Evolutionary conservation across 306 rosid genomes (phyloP).

Genomic region (Trifolium fragiferum): DNA sequence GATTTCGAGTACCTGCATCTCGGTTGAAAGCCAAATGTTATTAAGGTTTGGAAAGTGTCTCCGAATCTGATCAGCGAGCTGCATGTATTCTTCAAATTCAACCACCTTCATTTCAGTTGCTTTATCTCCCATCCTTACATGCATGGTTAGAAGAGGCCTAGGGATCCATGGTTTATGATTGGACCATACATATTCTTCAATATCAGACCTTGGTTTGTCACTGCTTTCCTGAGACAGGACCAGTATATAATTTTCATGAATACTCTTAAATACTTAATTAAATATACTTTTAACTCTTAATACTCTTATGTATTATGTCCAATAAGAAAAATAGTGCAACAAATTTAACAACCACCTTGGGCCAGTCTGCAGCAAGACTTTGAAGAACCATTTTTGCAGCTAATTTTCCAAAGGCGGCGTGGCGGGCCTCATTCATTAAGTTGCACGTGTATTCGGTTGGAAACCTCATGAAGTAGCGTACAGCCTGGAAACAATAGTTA

Average conservation of each 20-base stretch:
- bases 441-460: constrained; percentile 80
- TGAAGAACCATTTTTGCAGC: constrained; percentile 73
- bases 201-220: constrained; percentile 50
- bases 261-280: background rate
- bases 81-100: constrained; percentile 79
- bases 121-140: constrained; percentile 94
- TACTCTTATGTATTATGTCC: background rate
- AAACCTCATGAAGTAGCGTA: constrained; percentile 88
- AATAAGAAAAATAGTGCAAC: constrained; percentile 26
- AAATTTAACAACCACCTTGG: constrained; percentile 56
- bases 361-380: constrained; percentile 60
- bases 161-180: constrained; percentile 91
- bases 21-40: constrained; percentile 80
- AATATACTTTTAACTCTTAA: background rate
- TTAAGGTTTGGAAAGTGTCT: constrained; percentile 73
- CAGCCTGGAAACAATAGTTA: constrained; percentile 61
- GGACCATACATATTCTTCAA: constrained; percentile 87
- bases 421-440: constrained; percentile 80
- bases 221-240: constrained; percentile 50
- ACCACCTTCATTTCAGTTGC: constrained; percentile 89
- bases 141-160: constrained; percentile 83
- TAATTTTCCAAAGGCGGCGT: constrained; percentile 79
- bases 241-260: background rate
- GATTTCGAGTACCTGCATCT: constrained; percentile 69
- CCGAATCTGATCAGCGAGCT: constrained; percentile 66